phyloP scores from a whole-genome alignment of 2,329 filamentous ascomycete genomes.

The Verticillium nonalfalfae region DNA sequence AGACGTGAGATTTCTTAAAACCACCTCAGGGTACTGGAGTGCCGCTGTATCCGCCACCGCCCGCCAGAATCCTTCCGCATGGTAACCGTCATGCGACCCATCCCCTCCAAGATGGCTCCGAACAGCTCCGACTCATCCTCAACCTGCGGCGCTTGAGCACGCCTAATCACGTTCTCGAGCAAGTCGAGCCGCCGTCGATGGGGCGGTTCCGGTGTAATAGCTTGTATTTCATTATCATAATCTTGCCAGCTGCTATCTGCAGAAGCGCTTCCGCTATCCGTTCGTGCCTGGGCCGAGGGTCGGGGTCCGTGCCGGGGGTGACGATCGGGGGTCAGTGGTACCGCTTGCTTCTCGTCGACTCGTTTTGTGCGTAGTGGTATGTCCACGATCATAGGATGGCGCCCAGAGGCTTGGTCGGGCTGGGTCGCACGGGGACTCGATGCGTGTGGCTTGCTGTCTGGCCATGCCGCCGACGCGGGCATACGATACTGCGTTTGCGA shows the following conservation, averaged over 20 bases:
- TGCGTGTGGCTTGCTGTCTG: too few relatives aligned
- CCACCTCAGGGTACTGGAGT: neutral
- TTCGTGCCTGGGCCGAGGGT: too few relatives aligned
- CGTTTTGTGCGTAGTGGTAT: too few relatives aligned
- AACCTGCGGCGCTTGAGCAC: neutral
- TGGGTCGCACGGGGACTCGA: too few relatives aligned
- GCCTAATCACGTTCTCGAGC: too few relatives aligned
- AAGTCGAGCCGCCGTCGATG: neutral
- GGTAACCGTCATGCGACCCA: slow-evolving; percentile 23
- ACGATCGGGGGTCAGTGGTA: too few relatives aligned
- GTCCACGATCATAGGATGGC: too few relatives aligned
- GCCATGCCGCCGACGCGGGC: too few relatives aligned
- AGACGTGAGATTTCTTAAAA: neutral
- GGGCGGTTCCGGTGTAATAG: neutral
- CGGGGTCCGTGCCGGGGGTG: too few relatives aligned
- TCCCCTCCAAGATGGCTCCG: slow-evolving; percentile 27
- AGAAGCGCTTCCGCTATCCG: too few relatives aligned
- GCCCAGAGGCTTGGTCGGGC: too few relatives aligned
- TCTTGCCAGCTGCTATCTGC: slow-evolving; percentile 1
- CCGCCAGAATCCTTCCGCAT: slow-evolving; percentile 31
- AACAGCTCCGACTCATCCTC: slow-evolving; percentile 23
- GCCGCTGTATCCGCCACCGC: slow-evolving; percentile 29
- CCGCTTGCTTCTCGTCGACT: too few relatives aligned
- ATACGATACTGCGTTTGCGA: neutral
- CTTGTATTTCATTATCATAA: slow-evolving; percentile 2